Base-by-base conservation (phyloP, 371 early-diverging fungal species). In the Catenaria anguillulae region DNA sequence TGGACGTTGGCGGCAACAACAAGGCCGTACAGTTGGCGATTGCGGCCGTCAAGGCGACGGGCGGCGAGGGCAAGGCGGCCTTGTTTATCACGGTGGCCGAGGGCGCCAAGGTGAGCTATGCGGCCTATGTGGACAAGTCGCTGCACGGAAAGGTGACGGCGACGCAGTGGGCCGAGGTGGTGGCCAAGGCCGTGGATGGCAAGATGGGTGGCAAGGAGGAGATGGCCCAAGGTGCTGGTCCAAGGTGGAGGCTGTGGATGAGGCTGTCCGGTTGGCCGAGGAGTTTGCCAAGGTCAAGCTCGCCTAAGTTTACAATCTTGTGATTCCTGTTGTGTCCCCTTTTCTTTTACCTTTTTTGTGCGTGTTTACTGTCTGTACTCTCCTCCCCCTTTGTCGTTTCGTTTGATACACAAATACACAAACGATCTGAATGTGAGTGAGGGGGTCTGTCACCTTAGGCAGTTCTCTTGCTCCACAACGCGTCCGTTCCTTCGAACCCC, bases 141-240 rank as follows among this genome's bases (percentile, higher is more conserved):
- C 58, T 58, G 6, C 71, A 56, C 64, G 80, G 77, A 77, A 92
- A 84, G 4, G 73, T 97, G 58, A 89, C 86, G 77, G 97, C 95
- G 26, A 80, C 76, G 33, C 89, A 87, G 40, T 97, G 95, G 97
- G 91, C 91, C 54, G 74, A 74, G 17, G 83, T 82, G 26, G 91
- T 95, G 13, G 72, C 84, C 46, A 77, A 83, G 61, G 77, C 81
- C 35, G 77, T 95, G 43, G 91, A 89, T 33, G 97, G 96, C 62
- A 92, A 92, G 76, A 84, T 83, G 69, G 91, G 91, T 52, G 92
- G 92, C 66, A 88, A 87, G 66, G 87, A 85, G 54, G 89, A 87
- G 62, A 71, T 90, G 63, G 92, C 90, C 31, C 89, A 89, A 68
- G 91, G 91, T 21, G 80, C 81, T 64, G 90, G 88, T 62, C 77